phyloP scores from a whole-genome alignment of 768 basidiomycete species.

The Tephrocybe sp. region DNA sequence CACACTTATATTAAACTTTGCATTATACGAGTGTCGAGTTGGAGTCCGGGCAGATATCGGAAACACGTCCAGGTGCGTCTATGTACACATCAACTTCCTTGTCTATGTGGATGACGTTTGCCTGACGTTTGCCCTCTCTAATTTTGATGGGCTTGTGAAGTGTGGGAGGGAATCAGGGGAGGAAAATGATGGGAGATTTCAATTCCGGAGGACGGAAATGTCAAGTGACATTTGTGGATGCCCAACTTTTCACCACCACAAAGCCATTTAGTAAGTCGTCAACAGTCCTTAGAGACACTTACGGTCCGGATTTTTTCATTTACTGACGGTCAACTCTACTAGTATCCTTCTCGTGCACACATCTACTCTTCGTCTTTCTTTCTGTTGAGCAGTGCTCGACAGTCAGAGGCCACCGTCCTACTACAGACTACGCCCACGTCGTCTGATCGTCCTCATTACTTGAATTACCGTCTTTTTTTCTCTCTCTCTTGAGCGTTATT shows the following conservation, averaged over 20 bases:
- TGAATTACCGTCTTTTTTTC: background rate
- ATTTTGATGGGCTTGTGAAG: too few relatives aligned
- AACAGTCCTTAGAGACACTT: background rate
- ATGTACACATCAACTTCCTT: too few relatives aligned
- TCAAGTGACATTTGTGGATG: slow-evolving; percentile 1
- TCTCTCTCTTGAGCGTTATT: background rate
- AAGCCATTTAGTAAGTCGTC: slow-evolving; percentile 2
- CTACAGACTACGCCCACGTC: too few relatives aligned
- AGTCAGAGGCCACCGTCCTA: too few relatives aligned
- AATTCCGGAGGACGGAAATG: slow-evolving; percentile 5
- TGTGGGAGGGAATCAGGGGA: background rate
- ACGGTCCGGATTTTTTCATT: background rate
- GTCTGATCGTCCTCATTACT: background rate
- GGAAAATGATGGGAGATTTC: background rate
- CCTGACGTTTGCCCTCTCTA: too few relatives aligned
- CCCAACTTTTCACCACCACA: background rate
- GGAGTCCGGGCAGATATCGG: too few relatives aligned
- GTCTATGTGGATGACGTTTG: too few relatives aligned
- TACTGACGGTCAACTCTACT: background rate
- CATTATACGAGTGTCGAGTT: too few relatives aligned
- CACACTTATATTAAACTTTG: too few relatives aligned
- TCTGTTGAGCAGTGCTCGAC: slow-evolving; percentile 10
- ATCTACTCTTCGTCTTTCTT: slow-evolving; percentile 3
- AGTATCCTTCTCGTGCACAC: background rate
- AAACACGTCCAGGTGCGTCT: too few relatives aligned